Conservation (phyloP, 306 rosid genomes). For the Lupinus albus region DNA sequence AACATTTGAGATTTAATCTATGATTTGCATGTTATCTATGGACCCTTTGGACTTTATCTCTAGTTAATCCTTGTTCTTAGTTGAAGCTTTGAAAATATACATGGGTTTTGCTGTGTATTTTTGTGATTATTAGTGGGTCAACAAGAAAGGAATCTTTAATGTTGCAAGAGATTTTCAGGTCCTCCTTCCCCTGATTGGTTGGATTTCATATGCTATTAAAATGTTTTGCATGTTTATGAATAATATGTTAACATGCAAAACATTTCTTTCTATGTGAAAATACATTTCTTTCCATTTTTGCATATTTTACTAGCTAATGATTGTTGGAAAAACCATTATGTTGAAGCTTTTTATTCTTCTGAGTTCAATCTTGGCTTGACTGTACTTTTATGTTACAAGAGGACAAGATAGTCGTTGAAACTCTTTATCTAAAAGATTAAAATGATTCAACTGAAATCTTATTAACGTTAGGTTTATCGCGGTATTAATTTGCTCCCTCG, state of each 20-base stretch:
- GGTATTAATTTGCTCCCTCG: slow-evolving; percentile 65
- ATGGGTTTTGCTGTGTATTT: slow-evolving; percentile 8
- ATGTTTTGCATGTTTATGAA: slow-evolving; percentile 29
- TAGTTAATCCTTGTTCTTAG: not conserved
- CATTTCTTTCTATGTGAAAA: not conserved
- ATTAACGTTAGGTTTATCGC: slow-evolving; percentile 47
- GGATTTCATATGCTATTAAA: not conserved
- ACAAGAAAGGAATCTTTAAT: slow-evolving; percentile 4
- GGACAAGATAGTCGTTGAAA: slow-evolving; percentile 21
- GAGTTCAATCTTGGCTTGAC: slow-evolving; percentile 7
- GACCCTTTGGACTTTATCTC: slow-evolving; percentile 32
- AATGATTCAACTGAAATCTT: slow-evolving; percentile 36
- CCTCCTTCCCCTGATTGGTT: not conserved
- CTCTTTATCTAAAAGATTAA: not conserved
- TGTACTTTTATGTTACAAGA: slow-evolving; percentile 9
- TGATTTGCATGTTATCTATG: slow-evolving; percentile 42
- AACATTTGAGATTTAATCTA: slow-evolving; percentile 33
- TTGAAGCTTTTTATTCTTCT: slow-evolving; percentile 9
- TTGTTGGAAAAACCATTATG: not conserved
- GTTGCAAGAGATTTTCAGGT: not conserved
- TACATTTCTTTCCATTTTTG: slow-evolving; percentile 13
- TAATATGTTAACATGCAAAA: not conserved
- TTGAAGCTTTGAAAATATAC: slow-evolving; percentile 12
- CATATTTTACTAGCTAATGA: slow-evolving; percentile 3
- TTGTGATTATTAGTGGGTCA: slow-evolving; percentile 5